Evolutionary conservation across 1,139 yeast genomes (phyloP), one percentile per base, ranked within the genome.

Genomic region (Geotrichum bryndzae): DNA sequence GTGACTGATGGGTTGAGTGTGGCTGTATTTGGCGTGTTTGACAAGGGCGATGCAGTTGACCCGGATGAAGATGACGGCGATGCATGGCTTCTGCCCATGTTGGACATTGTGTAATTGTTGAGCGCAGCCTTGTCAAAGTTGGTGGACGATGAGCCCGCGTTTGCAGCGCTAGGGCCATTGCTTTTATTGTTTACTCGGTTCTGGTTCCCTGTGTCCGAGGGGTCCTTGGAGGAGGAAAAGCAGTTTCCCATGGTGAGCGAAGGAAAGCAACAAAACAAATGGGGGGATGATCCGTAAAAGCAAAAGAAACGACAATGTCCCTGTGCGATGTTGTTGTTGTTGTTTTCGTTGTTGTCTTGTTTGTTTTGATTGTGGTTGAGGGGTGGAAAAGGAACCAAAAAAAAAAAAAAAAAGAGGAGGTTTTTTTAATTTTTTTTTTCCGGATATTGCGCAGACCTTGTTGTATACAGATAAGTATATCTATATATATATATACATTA

Each of bases 241-340:
- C 62, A 59, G 48, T 56, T 59, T 29, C 62, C 62, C 62, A 59
- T 59, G 35, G 7, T 55, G 22, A n/a, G 46, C 46, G 29, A 29
- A 15, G 55, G 2, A 29, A 10, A 15, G 54, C n/a, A 52, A n/a
- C 18, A 53, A 13, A 33, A 33, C 10, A n/a, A 35, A 53, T 2
- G 25, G 35, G 33, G 48, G 27, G 33, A 45, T 23, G 29, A 53
- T 10, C 27, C 18, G 55, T 38, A 48, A 35, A 18, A 18, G 18
- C 31, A 5, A 33, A 18, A 33, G 8, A 35, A 35, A 15, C 15
- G n/a, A 22, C 22, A 11, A 15, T 22, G 31, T 29, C 35, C 29
- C 22, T 33, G 10, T 22, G 22, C 54, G 10, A 2, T 10, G 35
- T 8, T 18, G 38, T 23, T 23, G n/a, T 10, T 11, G 35, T 35